Conservation (phyloP, 805 yeast genomes). For the Kodamaea kaohsiungensis region DNA sequence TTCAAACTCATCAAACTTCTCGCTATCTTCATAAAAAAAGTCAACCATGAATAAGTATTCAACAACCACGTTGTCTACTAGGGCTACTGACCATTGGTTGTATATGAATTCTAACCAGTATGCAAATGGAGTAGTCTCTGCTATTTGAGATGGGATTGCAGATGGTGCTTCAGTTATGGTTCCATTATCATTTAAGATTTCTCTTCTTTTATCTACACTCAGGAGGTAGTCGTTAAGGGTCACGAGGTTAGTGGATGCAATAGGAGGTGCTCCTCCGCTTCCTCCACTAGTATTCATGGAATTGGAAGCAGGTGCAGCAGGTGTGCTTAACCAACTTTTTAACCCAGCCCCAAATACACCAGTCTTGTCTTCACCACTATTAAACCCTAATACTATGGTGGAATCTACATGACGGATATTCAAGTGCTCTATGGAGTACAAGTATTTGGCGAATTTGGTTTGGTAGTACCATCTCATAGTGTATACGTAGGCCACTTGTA, state of each 20-base stretch:
- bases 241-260: slow-evolving; percentile 12
- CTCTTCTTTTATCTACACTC: slow-evolving; percentile 57
- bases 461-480: slow-evolving; percentile 95
- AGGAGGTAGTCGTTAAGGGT: slow-evolving; percentile 52
- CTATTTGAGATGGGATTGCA: slow-evolving; percentile 80
- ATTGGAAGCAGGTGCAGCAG: slow-evolving; percentile 6
- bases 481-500: slow-evolving; percentile 76
- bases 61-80: slow-evolving; percentile 73
- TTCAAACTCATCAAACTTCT: slow-evolving; percentile 30
- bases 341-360: slow-evolving; percentile 22
- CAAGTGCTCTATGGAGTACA: slow-evolving; percentile 68
- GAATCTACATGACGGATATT: slow-evolving; percentile 57
- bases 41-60: slow-evolving; percentile 75
- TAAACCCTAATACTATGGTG: slow-evolving; percentile 53
- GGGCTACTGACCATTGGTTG: slow-evolving; percentile 68
- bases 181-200: slow-evolving; percentile 48
- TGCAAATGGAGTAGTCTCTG: slow-evolving; percentile 67
- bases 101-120: slow-evolving; percentile 76
- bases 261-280: not conserved
- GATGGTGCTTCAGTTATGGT: slow-evolving; percentile 33
- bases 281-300: not conserved
- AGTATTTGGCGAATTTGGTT: slow-evolving; percentile 73
- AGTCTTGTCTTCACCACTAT: slow-evolving; percentile 26
- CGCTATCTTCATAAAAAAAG: slow-evolving; percentile 58
- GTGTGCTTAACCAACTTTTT: slow-evolving; percentile 25